Base-by-base conservation (phyloP, 148 eudicot species). In the Agrostemma githago region DNA sequence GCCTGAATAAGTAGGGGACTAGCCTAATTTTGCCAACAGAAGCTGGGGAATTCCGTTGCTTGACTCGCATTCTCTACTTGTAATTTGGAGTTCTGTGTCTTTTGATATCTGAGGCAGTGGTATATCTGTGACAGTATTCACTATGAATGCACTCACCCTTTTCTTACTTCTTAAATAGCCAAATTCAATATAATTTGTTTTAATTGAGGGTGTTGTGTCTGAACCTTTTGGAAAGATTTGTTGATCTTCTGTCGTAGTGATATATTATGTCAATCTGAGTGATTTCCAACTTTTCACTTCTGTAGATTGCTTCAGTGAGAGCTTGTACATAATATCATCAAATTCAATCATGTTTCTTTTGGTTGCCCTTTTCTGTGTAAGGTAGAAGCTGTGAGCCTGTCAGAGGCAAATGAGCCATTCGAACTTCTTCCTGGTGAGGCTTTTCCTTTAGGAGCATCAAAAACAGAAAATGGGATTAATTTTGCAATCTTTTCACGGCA, bases 391-490 rank as follows among this genome's bases (percentile, higher is more conserved):
- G 53, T 85, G 68, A 82, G 75, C 84, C 82, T 79, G 83, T 19
- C 76, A 59, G 87, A 86, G 70, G 53, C 75, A 14, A 60, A 41
- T 56, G 51, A 78, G 56, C 62, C 76, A 42, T 82, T 88, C 71
- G 82, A 82, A 78, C 73, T 82, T 65, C 79, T 82, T 26, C 85
- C 97, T 2, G 97, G 99, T 73, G 87, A 81, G 78, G 89, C 97
- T 63, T 85, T 82, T 85, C 99, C 99, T 21, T 76, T 96, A 65
- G 99, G 99, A 77, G 97, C 86, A 39, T 96, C 99, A n/a, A 91
- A 88, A 84, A 84, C 82, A 40, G 96, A 90, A 81, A 83, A 74
- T 80, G 96, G 99, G 73, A 81, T 87, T 76, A 96, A 96, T 81
- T 96, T 96, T 78, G 85, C 99, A 26, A 83, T 96, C 81, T 96